Base-by-base conservation (phyloP, 2,329 filamentous ascomycete genomes). In the Aspergillus versicolor region DNA sequence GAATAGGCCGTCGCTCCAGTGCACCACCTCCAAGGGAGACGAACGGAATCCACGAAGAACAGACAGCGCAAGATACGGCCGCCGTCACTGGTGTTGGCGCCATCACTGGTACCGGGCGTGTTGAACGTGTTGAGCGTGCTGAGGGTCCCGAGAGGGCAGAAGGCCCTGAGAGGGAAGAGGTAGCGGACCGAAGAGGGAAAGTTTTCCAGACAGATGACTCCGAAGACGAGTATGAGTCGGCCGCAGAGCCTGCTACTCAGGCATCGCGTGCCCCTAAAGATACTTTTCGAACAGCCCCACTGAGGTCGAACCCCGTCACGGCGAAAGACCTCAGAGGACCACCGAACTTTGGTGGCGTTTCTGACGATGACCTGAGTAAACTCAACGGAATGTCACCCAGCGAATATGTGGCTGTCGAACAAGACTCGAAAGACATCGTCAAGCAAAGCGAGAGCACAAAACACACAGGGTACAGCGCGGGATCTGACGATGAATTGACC, bases 221-320 rank as follows among this genome's bases (percentile, higher is more conserved):
- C 17, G 54, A 38, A 37, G 21, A 17, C 19, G 44, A 46, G 17
- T 34, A 15, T 27, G 21, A 34, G 12, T 30, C 38, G 21, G 44
- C 24, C 42, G 30, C 53, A 12, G 50, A 22, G 24, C 37, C 41
- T 12, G 46, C 22, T 24, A 13, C 11, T 17, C 40, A 30, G 21
- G 40, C 21, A 13, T 21, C 37, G 17, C 12, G 19, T 37, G 40
- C 46, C n/a, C 15, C 46, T 8, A 47, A 46, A 24, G 58, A 60
- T 42, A 62, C 65, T 41, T 17, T 58, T 22, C 65, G 67, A 30
- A 53, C 56, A 9, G 65, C 65, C 17, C 65, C 67, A n/a, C 65
- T 74, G 6, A 60, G 66, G 27, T 74, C 72, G 9, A 66, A 74
- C 37, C 72, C 73, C 2, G 52, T 72, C 17, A 63, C 60, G 12